Evolutionary conservation across 345 rosid genomes (phyloP), one percentile per base, ranked within the genome.

Genomic region (Acer negundo): DNA sequence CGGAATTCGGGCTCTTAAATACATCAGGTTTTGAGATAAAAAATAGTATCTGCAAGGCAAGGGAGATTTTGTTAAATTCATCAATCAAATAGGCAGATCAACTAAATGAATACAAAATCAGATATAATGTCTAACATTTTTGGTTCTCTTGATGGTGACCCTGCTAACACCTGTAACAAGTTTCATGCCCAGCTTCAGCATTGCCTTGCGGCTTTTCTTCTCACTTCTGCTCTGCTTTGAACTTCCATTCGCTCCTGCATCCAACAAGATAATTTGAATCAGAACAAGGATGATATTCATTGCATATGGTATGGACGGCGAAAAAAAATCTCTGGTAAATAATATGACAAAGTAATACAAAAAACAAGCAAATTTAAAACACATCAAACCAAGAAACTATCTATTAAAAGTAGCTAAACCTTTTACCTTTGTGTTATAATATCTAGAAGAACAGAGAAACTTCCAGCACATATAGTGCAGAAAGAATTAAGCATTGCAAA

Each of bases 201-300:
- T 88, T 2, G 98, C 97, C 82, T 93, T 93, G 17, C 97, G 88
- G 73, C 92, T 90, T 82, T 90, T 93, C 90, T 93, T 93, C 81
- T 93, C 97, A 72, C 97, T 93, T 83, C 95, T 83, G 86, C 94
- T 93, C 78, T 93, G 97, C 87, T 93, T 93, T 7, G 92, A 91
- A 69, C 89, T 82, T 69, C 91, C 97, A 69, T 89, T 86, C 47
- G 85, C 89, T 70, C 90, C 97, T 89, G 85, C 82, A 82, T 72
- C 67, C 42, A 20, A 59, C n/a, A 20, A 31, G 42, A 28, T 69
- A 76, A 76, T 51, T 72, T 31, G 13, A 38, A 15, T 1, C 10
- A 70, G 2, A 10, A 26, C 3, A 42, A 49, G 47, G 77, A 28
- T 61, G 67, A 51, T 38, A 31, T 65, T 11, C 22, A 44, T 66